Evolutionary conservation across 306 rosid genomes (phyloP).

Genomic region (Dalbergia oliveri): DNA sequence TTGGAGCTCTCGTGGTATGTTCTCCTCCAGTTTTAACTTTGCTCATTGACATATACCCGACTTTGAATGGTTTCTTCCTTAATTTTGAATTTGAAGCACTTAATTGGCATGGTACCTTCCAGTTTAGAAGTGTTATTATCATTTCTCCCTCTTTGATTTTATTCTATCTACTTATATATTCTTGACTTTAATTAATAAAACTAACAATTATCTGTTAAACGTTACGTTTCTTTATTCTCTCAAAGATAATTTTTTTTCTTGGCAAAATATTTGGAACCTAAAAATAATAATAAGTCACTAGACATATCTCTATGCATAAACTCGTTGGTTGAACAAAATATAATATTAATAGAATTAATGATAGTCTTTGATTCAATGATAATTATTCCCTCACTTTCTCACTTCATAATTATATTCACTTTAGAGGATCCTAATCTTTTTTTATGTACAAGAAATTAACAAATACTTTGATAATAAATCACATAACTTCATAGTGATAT

Average conservation of each 20-base stretch:
- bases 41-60: background rate
- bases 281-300: too few relatives aligned
- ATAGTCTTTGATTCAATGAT: too few relatives aligned
- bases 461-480: too few relatives aligned
- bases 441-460: too few relatives aligned
- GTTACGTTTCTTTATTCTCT: background rate
- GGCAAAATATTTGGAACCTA: background rate
- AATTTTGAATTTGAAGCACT: background rate
- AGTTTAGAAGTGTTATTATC: background rate
- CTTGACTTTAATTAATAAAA: background rate
- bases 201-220: background rate
- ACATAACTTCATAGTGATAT: too few relatives aligned
- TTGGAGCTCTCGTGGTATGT: constrained; percentile 40
- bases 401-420: too few relatives aligned
- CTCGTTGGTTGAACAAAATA: too few relatives aligned
- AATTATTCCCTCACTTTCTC: too few relatives aligned
- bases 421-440: too few relatives aligned
- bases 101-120: background rate
- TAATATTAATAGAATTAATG: too few relatives aligned
- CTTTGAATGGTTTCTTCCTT: background rate
- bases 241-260: background rate
- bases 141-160: background rate
- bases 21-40: background rate
- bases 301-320: too few relatives aligned
- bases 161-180: background rate